phyloP scores from a whole-genome alignment of 1,139 yeast genomes.

The Blastobotrys serpentis region DNA sequence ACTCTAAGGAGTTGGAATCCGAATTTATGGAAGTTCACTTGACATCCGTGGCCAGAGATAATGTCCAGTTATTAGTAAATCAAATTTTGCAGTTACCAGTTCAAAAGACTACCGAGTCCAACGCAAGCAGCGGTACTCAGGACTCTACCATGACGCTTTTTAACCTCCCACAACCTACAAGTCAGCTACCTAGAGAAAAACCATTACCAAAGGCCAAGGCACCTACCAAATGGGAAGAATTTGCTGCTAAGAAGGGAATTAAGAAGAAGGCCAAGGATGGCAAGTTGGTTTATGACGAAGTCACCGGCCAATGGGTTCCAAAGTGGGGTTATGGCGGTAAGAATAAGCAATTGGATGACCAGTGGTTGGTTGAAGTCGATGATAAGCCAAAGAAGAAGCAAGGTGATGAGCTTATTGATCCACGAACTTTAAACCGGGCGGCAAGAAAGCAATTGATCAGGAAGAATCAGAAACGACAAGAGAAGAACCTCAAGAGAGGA shows the following conservation, averaged over 20 bases:
- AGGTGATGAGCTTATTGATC: slow-evolving; percentile 77
- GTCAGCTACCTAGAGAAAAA: slow-evolving; percentile 90
- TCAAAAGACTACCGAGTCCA: slow-evolving; percentile 75
- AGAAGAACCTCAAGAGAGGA: slow-evolving; percentile 54
- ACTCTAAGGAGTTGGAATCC: slow-evolving; percentile 69
- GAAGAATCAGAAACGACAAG: slow-evolving; percentile 84
- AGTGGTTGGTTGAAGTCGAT: slow-evolving; percentile 95
- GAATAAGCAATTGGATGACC: slow-evolving; percentile 81
- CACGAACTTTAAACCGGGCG: slow-evolving; percentile 73
- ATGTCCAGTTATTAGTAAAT: slow-evolving; percentile 84
- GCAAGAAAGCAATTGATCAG: slow-evolving; percentile 84
- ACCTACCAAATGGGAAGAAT: slow-evolving; percentile 93
- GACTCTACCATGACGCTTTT: slow-evolving; percentile 79
- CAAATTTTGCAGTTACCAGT: slow-evolving; percentile 88
- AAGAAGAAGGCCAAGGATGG: slow-evolving; percentile 87
- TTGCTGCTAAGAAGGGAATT: slow-evolving; percentile 95
- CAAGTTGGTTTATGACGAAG: slow-evolving; percentile 88
- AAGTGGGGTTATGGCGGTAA: slow-evolving; percentile 98
- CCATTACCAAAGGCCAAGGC: slow-evolving; percentile 90
- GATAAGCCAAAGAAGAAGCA: slow-evolving; percentile 45
- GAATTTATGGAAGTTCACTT: slow-evolving; percentile 63
- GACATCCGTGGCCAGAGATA: slow-evolving; percentile 77
- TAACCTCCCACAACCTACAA: slow-evolving; percentile 79
- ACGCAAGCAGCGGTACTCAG: slow-evolving; percentile 52
- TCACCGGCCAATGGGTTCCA: slow-evolving; percentile 90